Conservation (phyloP, 169 alveolate genomes). For the Cryptosporidium viatorum region DNA sequence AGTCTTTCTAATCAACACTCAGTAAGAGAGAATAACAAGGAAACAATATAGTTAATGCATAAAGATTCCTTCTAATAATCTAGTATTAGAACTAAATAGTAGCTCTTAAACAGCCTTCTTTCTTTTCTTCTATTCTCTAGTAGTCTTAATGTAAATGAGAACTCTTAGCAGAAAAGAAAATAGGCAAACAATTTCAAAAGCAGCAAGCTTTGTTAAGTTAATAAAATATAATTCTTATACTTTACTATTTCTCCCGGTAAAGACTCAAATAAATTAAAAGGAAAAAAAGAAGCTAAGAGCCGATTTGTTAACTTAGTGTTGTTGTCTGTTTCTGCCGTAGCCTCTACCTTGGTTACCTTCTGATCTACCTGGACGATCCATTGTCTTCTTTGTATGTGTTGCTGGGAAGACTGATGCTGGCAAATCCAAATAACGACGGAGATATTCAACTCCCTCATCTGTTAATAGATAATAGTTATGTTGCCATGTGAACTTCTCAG, state of each 20-base stretch:
- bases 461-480: constrained; percentile 89
- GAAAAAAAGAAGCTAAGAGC: neutral
- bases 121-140: neutral
- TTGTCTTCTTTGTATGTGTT: constrained; percentile 89
- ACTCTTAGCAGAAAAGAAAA: neutral
- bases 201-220: neutral
- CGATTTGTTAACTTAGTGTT: constrained; percentile 10
- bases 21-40: neutral
- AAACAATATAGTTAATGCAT: constrained; percentile 13
- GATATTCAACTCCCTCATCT: constrained; percentile 89
- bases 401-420: constrained; percentile 95
- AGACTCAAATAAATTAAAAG: neutral
- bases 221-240: constrained; percentile 35
- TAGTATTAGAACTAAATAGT: neutral
- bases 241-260: constrained; percentile 31
- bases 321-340: constrained; percentile 69
- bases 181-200: neutral
- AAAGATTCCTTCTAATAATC: constrained; percentile 2
- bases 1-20: neutral
- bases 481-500: constrained; percentile 92
- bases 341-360: constrained; percentile 69
- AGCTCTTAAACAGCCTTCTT: neutral
- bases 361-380: constrained; percentile 61
- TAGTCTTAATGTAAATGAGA: neutral
- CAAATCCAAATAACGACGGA: constrained; percentile 89